Evolutionary conservation across 148 eudicot species (phyloP).

Genomic region (Rheum nobile): DNA sequence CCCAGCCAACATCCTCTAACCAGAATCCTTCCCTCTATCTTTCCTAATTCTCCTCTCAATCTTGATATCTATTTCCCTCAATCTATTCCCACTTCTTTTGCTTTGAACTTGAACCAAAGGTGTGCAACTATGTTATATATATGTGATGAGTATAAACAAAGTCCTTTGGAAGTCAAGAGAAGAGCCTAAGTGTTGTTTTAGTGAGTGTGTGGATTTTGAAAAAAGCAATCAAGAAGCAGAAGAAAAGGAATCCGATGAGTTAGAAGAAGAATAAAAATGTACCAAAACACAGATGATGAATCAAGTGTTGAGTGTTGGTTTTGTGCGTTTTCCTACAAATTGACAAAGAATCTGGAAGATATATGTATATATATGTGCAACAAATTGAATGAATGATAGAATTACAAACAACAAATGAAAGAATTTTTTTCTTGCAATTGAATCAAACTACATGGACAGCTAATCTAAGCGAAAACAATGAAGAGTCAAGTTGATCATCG

Average conservation of each 20-base stretch:
- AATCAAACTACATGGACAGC: constrained; percentile 5
- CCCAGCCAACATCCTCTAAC: constrained; percentile 92
- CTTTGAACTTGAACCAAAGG: constrained; percentile 6
- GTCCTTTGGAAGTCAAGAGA: constrained; percentile 29
- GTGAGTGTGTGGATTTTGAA: constrained; percentile 33
- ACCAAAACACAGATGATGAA: neutral
- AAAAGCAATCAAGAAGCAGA: constrained; percentile 17
- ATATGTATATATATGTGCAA: constrained; percentile 12
- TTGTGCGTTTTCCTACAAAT: constrained; percentile 1
- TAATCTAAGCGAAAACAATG: neutral
- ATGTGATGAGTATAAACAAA: constrained; percentile 9
- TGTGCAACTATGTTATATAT: constrained; percentile 14
- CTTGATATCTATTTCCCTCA: neutral
- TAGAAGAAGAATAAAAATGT: neutral
- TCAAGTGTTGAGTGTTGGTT: neutral
- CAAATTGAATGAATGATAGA: constrained; percentile 3
- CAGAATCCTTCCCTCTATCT: neutral
- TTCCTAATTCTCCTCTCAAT: constrained; percentile 4
- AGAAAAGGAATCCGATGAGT: constrained; percentile 65
- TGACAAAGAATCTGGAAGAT: neutral
- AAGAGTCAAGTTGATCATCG: constrained; percentile 35
- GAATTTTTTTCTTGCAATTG: neutral
- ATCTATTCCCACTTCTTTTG: constrained; percentile 3
- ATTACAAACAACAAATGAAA: neutral
- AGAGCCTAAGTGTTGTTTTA: constrained; percentile 18